Evolutionary conservation across 2,329 filamentous ascomycete species (phyloP), one percentile per base, ranked within the genome.

Genomic region (Apiospora rasikravindrae): DNA sequence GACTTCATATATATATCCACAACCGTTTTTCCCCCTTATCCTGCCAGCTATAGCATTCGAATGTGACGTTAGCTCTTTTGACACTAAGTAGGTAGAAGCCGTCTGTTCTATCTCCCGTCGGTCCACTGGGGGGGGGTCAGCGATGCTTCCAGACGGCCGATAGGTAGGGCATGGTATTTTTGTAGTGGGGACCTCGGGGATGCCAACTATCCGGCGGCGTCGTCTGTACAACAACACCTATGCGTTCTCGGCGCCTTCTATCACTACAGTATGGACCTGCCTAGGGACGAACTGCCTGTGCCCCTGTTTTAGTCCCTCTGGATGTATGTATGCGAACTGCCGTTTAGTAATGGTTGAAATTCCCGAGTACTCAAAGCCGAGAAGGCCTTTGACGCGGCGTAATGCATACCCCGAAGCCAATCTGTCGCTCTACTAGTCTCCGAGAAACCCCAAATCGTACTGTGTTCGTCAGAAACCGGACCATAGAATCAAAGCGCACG

Each of bases 1-100:
- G 16, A 64, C 57, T 64, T 40, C 19, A 64, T 64, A 64, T 64
- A 64, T 64, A 61, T 61, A 33, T 24, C 29, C 57, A 40, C 57
- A 11, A 8, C 57, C 33, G 4, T 57, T 29, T 61, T n/a, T 61
- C 29, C 29, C 53, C 29, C 16, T 7, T 29, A 16, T n/a, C 13
- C 51, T 26, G 11, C 11, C 33, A 11, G 33, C 51, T 53, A 53
- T 13, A 1, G 13, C 26, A 33, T 11, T 29, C 14, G 53, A 29
- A 61, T 37, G 16, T 8, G 53, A 37, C 53, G 29, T 11, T 40
- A 10, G 22, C 19, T 40, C 19, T 40, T 64, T 64, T 53, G 53
- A 37, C 45, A 49, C 45, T 49, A 61, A 61, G 1, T 37, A 37
- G 33, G 26, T 61, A 22, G 19, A 61, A 33, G 53, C 14, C 14